Conservation (phyloP, 768 basidiomycete species). For the Lactifluus subvellereus region DNA sequence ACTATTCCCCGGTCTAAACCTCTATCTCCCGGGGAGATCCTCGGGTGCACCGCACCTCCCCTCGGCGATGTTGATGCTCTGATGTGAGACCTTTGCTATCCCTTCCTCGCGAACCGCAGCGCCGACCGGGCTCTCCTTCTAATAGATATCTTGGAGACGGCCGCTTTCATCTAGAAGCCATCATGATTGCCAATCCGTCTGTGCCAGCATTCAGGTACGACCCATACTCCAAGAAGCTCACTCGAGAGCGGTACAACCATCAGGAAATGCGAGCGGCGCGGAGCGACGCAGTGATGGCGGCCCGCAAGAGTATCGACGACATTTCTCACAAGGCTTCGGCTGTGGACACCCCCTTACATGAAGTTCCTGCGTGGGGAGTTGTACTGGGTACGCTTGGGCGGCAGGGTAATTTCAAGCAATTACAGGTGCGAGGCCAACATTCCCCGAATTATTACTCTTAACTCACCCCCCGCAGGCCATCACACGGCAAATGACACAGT, state of each 20-base stretch:
- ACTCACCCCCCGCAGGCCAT: slow-evolving; percentile 49
- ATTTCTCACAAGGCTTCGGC: slow-evolving; percentile 8
- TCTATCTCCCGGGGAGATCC: slow-evolving; percentile 91
- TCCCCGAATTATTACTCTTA: not conserved
- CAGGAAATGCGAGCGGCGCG: slow-evolving; percentile 75
- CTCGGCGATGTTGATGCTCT: slow-evolving; percentile 79
- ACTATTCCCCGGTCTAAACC: slow-evolving; percentile 85
- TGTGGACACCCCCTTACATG: slow-evolving; percentile 23
- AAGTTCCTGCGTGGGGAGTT: slow-evolving; percentile 69
- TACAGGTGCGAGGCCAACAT: slow-evolving; percentile 48
- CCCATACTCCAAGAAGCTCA: slow-evolving; percentile 96
- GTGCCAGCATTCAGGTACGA: slow-evolving; percentile 97
- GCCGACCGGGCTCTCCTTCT: slow-evolving; percentile 12
- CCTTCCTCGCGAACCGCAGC: not conserved
- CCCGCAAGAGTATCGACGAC: slow-evolving; percentile 54
- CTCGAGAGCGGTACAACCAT: slow-evolving; percentile 87
- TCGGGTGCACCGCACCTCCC: slow-evolving; percentile 92
- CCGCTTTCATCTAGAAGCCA: slow-evolving; percentile 95
- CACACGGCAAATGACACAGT: slow-evolving; percentile 56
- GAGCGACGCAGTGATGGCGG: slow-evolving; percentile 67
- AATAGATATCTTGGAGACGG: slow-evolving; percentile 93
- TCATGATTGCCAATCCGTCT: slow-evolving; percentile 98
- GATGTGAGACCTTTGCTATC: slow-evolving; percentile 49
- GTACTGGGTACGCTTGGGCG: slow-evolving; percentile 91
- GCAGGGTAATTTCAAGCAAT: slow-evolving; percentile 87